phyloP scores from a whole-genome alignment of 768 basidiomycete genomes.

The Calocera cornea region DNA sequence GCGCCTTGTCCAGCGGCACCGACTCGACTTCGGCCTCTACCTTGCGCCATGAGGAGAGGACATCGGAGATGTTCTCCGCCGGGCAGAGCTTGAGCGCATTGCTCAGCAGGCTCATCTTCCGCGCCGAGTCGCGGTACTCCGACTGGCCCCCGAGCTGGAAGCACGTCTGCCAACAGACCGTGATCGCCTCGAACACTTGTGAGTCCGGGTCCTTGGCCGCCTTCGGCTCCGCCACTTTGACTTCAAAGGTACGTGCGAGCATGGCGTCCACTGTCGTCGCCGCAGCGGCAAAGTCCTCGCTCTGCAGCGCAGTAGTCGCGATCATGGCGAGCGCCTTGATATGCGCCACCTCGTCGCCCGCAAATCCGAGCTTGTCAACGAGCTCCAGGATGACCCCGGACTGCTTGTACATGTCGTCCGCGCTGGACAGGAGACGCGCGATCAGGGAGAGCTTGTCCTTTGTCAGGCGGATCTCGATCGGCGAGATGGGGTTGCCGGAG shows the following conservation, averaged over 20 bases:
- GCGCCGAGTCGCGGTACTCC: slow-evolving; percentile 53
- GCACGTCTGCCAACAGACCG: slow-evolving; percentile 83
- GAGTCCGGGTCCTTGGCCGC: neutral
- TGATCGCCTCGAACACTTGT: slow-evolving; percentile 38
- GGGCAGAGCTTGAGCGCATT: slow-evolving; percentile 80
- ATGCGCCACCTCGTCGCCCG: slow-evolving; percentile 56
- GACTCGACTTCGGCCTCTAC: slow-evolving; percentile 44
- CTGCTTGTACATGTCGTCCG: slow-evolving; percentile 79
- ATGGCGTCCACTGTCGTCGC: slow-evolving; percentile 59
- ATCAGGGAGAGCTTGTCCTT: slow-evolving; percentile 82
- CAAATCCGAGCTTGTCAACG: slow-evolving; percentile 71
- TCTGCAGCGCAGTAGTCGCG: slow-evolving; percentile 69
- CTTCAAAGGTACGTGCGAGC: slow-evolving; percentile 30
- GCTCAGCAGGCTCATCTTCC: slow-evolving; percentile 60
- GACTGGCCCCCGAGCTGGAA: slow-evolving; percentile 75
- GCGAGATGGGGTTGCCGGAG: slow-evolving; percentile 65
- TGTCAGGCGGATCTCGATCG: slow-evolving; percentile 84
- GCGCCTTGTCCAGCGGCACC: neutral
- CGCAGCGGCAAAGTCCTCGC: slow-evolving; percentile 64
- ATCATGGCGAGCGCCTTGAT: slow-evolving; percentile 82
- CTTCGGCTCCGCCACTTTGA: slow-evolving; percentile 14
- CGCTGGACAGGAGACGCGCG: slow-evolving; percentile 70
- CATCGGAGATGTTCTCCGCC: slow-evolving; percentile 56
- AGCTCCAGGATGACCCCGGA: slow-evolving; percentile 85
- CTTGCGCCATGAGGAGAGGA: slow-evolving; percentile 65